Conservation (phyloP, 768 basidiomycete species). For the Neoboletus magnificus region DNA sequence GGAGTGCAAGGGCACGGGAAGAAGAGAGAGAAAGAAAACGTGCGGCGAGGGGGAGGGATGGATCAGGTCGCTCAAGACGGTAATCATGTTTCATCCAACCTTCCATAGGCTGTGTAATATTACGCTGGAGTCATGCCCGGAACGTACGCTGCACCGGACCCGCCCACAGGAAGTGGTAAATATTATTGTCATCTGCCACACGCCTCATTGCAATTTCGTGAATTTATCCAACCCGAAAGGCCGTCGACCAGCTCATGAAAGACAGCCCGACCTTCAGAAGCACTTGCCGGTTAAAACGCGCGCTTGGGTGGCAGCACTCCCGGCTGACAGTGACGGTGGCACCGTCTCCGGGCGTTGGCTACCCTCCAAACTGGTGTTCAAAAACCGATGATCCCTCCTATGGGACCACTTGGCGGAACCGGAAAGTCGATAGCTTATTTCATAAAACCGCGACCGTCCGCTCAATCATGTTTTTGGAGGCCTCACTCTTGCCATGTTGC, state of each 20-base stretch:
- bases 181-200: not conserved
- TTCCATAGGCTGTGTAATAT: not conserved
- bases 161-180: not conserved
- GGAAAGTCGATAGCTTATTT: not conserved
- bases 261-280: not conserved
- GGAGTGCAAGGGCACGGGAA: slow-evolving; percentile 71
- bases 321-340: not conserved
- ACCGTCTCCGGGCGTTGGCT: not conserved
- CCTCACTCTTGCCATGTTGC: slow-evolving; percentile 1
- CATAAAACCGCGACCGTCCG: not conserved
- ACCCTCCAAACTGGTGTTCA: not conserved
- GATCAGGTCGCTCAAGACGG: slow-evolving; percentile 20
- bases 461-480: not conserved
- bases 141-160: not conserved
- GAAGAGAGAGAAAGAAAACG: slow-evolving; percentile 71
- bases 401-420: not conserved
- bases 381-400: not conserved
- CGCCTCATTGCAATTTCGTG: not conserved
- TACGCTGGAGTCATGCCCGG: not conserved
- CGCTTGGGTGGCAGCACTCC: not conserved
- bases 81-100: slow-evolving; percentile 7
- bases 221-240: not conserved
- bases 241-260: not conserved
- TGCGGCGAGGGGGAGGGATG: slow-evolving; percentile 25
- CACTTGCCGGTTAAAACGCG: not conserved